These are phyloP conservation scores for Phalaenopsis equestris DNA, from an alignment of 106 monocot genomes.

Conservation along the genomic window DNA sequence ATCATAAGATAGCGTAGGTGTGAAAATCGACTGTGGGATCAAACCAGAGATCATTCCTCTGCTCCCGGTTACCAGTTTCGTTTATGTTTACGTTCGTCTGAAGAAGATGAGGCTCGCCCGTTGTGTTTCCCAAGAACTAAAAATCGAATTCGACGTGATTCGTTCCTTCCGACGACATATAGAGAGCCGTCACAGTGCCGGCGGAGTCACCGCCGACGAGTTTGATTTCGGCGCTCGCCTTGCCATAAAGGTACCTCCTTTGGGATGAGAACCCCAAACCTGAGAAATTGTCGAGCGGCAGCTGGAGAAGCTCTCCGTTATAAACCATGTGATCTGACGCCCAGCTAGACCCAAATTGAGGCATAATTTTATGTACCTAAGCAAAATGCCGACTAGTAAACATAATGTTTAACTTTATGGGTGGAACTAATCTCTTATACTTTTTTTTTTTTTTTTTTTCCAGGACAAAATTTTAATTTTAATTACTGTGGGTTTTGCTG, in stretches of 20 bases:
- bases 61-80: constrained; percentile 76
- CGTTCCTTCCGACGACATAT: constrained; percentile 64
- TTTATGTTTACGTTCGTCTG: constrained; percentile 87
- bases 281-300: constrained; percentile 58
- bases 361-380: too few relatives aligned
- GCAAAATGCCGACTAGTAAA: too few relatives aligned
- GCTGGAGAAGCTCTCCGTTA: constrained; percentile 46
- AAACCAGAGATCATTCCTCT: constrained; percentile 82
- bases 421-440: too few relatives aligned
- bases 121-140: constrained; percentile 85
- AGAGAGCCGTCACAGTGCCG: constrained; percentile 81
- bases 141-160: constrained; percentile 89
- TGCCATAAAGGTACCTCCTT: constrained; percentile 68
- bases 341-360: constrained; percentile 39
- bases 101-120: constrained; percentile 74
- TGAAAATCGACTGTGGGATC: constrained; percentile 87
- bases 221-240: constrained; percentile 50
- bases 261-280: constrained; percentile 67
- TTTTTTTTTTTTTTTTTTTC: too few relatives aligned
- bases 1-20: constrained; percentile 56
- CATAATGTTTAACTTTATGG: too few relatives aligned
- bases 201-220: constrained; percentile 76
- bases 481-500: not conserved
- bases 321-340: constrained; percentile 56
- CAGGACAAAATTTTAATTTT: too few relatives aligned